Conservation (phyloP, 805 yeast genomes). For the Kuraishia floccosa region DNA sequence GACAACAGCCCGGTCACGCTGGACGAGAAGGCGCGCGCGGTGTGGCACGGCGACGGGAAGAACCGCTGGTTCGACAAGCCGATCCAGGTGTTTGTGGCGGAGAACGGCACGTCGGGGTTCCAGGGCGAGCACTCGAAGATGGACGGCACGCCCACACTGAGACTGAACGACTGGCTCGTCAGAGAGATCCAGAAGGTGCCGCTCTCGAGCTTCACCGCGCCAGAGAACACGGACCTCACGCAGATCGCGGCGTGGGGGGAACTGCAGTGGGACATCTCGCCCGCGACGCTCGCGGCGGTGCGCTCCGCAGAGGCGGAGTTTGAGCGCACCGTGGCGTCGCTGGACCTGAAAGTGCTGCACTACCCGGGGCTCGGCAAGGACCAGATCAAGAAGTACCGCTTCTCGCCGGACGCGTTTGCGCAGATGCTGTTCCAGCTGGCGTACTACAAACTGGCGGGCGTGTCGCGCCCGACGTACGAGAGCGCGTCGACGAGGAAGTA, state of each 20-base stretch:
- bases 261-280: conserved; percentile 49
- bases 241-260: conserved; percentile 11
- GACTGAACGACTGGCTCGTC: conserved; percentile 69
- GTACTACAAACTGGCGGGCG: conserved; percentile 72
- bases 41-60: conserved; percentile 93
- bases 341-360: conserved; percentile 70
- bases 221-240: conserved; percentile 11
- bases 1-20: conserved; percentile 59
- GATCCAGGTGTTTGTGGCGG: conserved; percentile 68
- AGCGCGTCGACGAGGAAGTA: conserved; percentile 89
- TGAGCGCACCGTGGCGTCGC: conserved; percentile 38
- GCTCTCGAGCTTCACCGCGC: conserved; percentile 7
- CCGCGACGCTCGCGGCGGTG: conserved; percentile 39
- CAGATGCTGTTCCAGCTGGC: conserved; percentile 91
- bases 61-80: conserved; percentile 93
- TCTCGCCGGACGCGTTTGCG: conserved; percentile 87
- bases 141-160: conserved; percentile 96
- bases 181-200: conserved; percentile 35
- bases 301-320: conserved; percentile 46
- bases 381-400: conserved; percentile 71
- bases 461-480: conserved; percentile 84
- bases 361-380: conserved; percentile 81
- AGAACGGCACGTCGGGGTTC: conserved; percentile 85
- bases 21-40: conserved; percentile 72
- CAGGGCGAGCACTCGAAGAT: conserved; percentile 94